A percentile compares a stretch with the other conserved stretches of the same genome.
Conservation (phyloP, 106 monocot genomes). For the Dendrobium nobile region DNA sequence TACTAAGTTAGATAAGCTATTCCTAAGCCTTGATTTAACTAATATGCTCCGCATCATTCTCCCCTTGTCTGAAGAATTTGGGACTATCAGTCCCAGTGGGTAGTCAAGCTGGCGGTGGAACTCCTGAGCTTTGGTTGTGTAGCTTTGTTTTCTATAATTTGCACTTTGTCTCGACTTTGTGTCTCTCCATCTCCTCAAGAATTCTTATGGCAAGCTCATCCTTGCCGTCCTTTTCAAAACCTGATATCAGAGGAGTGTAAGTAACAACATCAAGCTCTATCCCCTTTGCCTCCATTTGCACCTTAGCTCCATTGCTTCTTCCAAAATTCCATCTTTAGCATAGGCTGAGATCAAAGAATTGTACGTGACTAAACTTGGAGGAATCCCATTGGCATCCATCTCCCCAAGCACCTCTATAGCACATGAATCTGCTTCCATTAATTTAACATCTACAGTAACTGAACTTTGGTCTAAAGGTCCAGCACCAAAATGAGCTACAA, state of each 20-base stretch:
- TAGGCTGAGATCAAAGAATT: conserved; percentile 82
- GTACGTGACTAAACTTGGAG: conserved; percentile 67
- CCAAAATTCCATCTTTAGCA: conserved; percentile 79
- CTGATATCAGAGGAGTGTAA: conserved; percentile 86
- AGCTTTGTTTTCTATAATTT: no score
- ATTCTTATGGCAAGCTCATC: conserved; percentile 48
- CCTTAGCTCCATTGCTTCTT: conserved; percentile 77
- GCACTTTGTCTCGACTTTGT: no score
- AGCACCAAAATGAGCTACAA: neutral
- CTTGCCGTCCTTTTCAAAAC: conserved; percentile 86
- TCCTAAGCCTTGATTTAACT: no score
- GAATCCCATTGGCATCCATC: conserved; percentile 61
- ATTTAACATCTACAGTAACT: neutral
- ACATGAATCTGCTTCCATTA: neutral
- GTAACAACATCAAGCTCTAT: conserved; percentile 81
- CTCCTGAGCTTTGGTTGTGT: no score
- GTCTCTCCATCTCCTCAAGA: conserved; percentile 63
- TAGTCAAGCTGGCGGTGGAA: no score
- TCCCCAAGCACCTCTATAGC: conserved; percentile 54
- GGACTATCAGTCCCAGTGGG: no score
- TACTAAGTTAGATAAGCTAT: no score
- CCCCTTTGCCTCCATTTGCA: conserved; percentile 75
- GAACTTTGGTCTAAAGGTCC: neutral
- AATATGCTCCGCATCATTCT: no score
- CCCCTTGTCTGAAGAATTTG: no score